Percentiles rank a stretch among this genome's conserved stretches.
Conservation (phyloP, 2,329 filamentous ascomycete genomes). For the Sporothrix curviconia region DNA sequence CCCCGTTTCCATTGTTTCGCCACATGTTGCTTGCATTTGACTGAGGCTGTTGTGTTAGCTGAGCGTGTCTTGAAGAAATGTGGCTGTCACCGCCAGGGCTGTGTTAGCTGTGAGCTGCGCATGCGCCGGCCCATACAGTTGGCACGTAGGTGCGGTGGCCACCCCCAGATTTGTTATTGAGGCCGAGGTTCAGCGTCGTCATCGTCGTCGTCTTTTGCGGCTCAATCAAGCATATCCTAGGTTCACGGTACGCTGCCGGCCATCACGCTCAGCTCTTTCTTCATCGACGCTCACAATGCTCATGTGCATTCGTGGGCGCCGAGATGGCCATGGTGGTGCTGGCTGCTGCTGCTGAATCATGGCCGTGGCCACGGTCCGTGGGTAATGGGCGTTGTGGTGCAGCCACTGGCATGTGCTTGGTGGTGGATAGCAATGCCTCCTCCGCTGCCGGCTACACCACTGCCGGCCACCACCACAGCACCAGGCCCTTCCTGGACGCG, state of each 20-base stretch:
- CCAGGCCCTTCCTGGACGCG: not conserved
- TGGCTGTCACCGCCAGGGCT: not conserved
- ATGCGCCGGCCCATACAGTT: no score
- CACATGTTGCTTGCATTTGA: not conserved
- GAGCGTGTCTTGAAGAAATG: no score
- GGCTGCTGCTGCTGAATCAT: slow-evolving; percentile 1
- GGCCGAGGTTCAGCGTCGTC: slow-evolving; percentile 24
- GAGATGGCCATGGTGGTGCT: not conserved
- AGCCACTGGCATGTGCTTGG: slow-evolving; percentile 9
- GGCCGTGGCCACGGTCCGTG: no score
- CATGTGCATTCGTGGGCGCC: slow-evolving; percentile 8
- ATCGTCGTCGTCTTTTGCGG: slow-evolving; percentile 39
- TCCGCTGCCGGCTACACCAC: not conserved
- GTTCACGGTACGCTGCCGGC: slow-evolving; percentile 39
- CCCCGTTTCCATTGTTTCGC: not conserved
- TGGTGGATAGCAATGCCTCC: not conserved
- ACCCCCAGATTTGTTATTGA: slow-evolving; percentile 18
- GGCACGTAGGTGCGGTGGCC: no score
- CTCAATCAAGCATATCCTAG: slow-evolving; percentile 48
- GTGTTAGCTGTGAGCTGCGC: not conserved
- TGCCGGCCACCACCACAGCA: not conserved
- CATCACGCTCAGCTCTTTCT: slow-evolving; percentile 32
- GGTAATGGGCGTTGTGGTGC: slow-evolving; percentile 4
- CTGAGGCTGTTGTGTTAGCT: no score
- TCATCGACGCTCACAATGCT: slow-evolving; percentile 21